Percentiles rank a stretch among this genome's conserved stretches.
Conservation (phyloP, 2,329 filamentous ascomycete genomes). For the Thelonectria olida region DNA sequence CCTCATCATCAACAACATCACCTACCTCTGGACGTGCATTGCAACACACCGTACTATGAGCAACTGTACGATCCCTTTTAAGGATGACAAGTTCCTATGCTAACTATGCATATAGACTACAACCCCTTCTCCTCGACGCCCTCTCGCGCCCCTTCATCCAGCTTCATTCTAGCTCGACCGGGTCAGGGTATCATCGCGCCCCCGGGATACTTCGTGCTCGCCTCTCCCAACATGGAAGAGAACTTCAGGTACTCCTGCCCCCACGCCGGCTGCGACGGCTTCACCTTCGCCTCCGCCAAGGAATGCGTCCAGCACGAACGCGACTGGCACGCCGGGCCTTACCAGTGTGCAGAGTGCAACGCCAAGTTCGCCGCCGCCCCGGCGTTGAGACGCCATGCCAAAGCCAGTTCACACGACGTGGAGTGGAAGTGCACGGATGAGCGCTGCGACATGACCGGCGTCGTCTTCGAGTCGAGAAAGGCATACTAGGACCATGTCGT, state of each 20-base stretch:
- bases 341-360: constrained; percentile 34
- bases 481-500: constrained; percentile 18
- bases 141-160: neutral
- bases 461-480: constrained; percentile 7
- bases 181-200: constrained; percentile 2
- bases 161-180: neutral
- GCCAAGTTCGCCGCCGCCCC: constrained; percentile 34
- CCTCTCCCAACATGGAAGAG: constrained; percentile 25
- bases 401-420: constrained; percentile 15
- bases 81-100: too few relatives aligned
- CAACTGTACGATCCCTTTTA: too few relatives aligned
- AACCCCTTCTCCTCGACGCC: too few relatives aligned
- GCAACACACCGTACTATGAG: too few relatives aligned
- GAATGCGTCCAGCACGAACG: constrained; percentile 38
- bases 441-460: constrained; percentile 7
- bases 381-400: constrained; percentile 30
- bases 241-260: constrained; percentile 33
- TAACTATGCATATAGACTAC: too few relatives aligned
- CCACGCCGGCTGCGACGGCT: constrained; percentile 37
- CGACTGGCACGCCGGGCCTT: constrained; percentile 36
- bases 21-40: too few relatives aligned
- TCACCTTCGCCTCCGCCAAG: constrained; percentile 24
- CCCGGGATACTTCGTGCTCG: constrained; percentile 19
- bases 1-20: too few relatives aligned
- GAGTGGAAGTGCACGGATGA: constrained; percentile 21